Percentiles rank a stretch among this genome's conserved stretches.
Conservation (phyloP, 495 filamentous ascomycete genomes). For the Penicillium turbatum region DNA sequence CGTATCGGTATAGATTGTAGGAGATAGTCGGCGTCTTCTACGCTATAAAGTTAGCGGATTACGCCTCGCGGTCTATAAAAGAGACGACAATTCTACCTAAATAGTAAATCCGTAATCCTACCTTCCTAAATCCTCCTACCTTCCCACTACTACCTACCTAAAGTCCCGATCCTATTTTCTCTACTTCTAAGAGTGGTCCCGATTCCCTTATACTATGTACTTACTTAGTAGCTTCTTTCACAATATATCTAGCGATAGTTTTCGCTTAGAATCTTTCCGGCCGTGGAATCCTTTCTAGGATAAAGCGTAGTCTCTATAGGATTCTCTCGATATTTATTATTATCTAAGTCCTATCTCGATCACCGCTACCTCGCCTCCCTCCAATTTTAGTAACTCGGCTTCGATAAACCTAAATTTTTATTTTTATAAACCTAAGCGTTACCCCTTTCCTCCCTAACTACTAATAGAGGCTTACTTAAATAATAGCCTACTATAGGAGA, state of each 20-base stretch:
- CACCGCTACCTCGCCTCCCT: neutral
- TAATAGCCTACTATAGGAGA: neutral
- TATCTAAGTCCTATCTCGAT: constrained; percentile 1
- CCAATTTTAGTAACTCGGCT: neutral
- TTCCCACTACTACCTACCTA: too few relatives aligned
- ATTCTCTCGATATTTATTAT: neutral
- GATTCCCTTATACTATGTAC: neutral
- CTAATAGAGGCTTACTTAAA: neutral
- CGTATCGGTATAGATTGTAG: too few relatives aligned
- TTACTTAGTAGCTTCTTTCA: neutral
- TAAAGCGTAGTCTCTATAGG: neutral
- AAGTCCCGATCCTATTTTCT: neutral
- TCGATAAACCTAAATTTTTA: neutral
- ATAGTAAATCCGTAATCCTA: neutral
- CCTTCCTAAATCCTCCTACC: neutral
- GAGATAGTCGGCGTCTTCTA: too few relatives aligned
- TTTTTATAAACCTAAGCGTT: neutral
- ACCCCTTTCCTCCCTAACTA: neutral
- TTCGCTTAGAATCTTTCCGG: constrained; percentile 1
- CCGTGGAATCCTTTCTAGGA: neutral
- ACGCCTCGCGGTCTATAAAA: too few relatives aligned
- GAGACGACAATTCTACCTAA: neutral
- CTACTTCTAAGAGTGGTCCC: too few relatives aligned
- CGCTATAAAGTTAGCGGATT: too few relatives aligned
- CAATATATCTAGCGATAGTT: neutral